Conservation (phyloP, 75 land plant species). For the Selaginella moellendorffii region DNA sequence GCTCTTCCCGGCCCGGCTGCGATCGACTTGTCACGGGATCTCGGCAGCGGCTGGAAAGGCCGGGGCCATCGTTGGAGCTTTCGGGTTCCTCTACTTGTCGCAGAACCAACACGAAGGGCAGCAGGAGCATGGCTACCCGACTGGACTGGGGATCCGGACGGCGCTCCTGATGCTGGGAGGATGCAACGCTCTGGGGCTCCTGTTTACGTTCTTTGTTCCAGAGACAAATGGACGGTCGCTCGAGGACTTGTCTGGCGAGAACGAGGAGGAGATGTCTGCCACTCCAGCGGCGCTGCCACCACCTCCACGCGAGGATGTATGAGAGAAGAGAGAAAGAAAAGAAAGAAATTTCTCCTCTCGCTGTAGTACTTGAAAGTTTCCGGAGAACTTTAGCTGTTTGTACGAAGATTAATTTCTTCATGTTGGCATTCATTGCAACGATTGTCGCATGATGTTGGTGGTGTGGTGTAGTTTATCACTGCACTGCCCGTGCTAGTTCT, state of each 20-base stretch:
- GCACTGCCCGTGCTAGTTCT: too few relatives aligned
- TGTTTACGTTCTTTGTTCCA: constrained; percentile 33
- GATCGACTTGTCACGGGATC: constrained; percentile 5
- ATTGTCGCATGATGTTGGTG: too few relatives aligned
- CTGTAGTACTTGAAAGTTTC: too few relatives aligned
- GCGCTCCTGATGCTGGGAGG: constrained; percentile 20
- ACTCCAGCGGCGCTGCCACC: too few relatives aligned
- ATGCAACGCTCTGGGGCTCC: constrained; percentile 21
- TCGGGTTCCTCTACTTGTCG: constrained; percentile 14
- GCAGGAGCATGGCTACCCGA: constrained; percentile 18
- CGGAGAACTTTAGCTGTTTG: too few relatives aligned
- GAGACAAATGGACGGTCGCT: constrained; percentile 35
- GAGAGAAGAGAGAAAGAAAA: too few relatives aligned
- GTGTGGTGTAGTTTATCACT: too few relatives aligned
- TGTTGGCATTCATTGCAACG: too few relatives aligned
- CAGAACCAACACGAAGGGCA: constrained; percentile 10
- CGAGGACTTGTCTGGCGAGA: constrained; percentile 32
- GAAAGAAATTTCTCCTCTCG: too few relatives aligned
- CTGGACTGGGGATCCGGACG: constrained; percentile 24
- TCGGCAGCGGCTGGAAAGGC: constrained; percentile 5
- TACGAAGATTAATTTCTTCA: too few relatives aligned
- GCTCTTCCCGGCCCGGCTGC: constrained; percentile 3
- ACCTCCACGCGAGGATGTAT: too few relatives aligned
- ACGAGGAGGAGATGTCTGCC: constrained; percentile 16
- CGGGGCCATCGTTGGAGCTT: constrained; percentile 2